These are phyloP conservation scores for Trichomonas tenax DNA, from an alignment of 208 protist genomes.

Conservation along the genomic window DNA sequence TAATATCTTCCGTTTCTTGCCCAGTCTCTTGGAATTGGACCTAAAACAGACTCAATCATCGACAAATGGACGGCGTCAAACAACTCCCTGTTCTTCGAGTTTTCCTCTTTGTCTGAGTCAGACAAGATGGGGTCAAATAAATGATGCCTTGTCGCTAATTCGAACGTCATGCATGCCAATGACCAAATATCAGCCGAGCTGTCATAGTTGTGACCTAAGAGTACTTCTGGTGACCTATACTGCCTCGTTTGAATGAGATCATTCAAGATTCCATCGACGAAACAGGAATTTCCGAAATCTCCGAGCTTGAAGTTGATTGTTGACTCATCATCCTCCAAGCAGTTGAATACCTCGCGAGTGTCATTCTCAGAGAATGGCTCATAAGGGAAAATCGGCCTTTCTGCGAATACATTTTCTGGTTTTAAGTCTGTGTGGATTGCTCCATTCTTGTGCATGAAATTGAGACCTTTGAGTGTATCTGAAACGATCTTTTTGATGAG, in stretches of 20 bases:
- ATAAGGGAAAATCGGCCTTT: not conserved
- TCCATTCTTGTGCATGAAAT: constrained; percentile 31
- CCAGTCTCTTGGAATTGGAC: not conserved
- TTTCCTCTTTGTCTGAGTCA: not conserved
- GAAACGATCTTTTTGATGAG: constrained; percentile 25
- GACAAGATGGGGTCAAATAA: not conserved
- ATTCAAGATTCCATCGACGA: not conserved
- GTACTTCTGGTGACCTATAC: not conserved
- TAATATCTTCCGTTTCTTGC: not conserved
- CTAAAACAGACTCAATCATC: not conserved
- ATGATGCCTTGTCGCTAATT: constrained; percentile 56
- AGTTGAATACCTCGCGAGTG: not conserved
- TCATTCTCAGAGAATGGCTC: not conserved
- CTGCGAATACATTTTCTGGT: constrained; percentile 41
- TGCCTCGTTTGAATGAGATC: constrained; percentile 3
- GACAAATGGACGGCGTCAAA: not conserved
- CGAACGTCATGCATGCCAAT: constrained; percentile 57
- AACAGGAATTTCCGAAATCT: constrained; percentile 4
- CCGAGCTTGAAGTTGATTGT: not conserved
- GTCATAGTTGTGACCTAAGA: constrained; percentile 29
- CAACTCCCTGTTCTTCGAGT: not conserved
- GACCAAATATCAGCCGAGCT: constrained; percentile 62
- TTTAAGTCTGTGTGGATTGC: constrained; percentile 48
- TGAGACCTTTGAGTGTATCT: constrained; percentile 34
- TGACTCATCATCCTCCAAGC: not conserved